phyloP scores from a whole-genome alignment of 345 rosid genomes.

The Citrus sinensis region DNA sequence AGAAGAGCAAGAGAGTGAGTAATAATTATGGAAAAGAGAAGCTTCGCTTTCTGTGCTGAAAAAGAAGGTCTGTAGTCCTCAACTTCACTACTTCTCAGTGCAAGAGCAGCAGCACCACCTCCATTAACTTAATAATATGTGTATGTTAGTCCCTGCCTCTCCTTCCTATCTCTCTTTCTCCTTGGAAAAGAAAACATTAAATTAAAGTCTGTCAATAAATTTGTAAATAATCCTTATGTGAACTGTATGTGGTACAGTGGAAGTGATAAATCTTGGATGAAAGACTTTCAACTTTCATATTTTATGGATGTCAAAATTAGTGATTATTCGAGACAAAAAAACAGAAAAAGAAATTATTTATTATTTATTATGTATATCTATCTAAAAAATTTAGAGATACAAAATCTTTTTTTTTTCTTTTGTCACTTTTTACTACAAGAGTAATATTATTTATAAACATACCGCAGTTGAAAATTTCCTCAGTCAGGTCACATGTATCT shows the following conservation, averaged over 20 bases:
- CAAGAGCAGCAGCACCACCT: slow-evolving; percentile 7
- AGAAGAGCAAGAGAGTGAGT: slow-evolving; percentile 7
- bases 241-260: neutral
- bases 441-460: neutral
- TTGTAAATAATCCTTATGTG: neutral
- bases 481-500: neutral
- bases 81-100: slow-evolving; percentile 16
- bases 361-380: neutral
- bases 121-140: slow-evolving; percentile 21
- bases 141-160: neutral
- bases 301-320: neutral
- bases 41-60: slow-evolving; percentile 36
- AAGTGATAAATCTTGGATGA: neutral
- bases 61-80: slow-evolving; percentile 21
- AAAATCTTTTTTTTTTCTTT: neutral
- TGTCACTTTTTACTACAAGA: neutral
- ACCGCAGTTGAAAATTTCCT: slow-evolving; percentile 4
- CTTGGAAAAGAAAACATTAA: slow-evolving; percentile 21
- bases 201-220: neutral
- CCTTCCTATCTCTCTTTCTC: neutral
- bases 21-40: slow-evolving; percentile 38
- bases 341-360: too few species aligned
- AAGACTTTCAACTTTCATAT: neutral
- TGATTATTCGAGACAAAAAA: neutral
- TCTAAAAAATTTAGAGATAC: neutral